Evolutionary conservation across 768 basidiomycete genomes (phyloP), one percentile per base, ranked within the genome.

Genomic region (Leccinum truebloodii): DNA sequence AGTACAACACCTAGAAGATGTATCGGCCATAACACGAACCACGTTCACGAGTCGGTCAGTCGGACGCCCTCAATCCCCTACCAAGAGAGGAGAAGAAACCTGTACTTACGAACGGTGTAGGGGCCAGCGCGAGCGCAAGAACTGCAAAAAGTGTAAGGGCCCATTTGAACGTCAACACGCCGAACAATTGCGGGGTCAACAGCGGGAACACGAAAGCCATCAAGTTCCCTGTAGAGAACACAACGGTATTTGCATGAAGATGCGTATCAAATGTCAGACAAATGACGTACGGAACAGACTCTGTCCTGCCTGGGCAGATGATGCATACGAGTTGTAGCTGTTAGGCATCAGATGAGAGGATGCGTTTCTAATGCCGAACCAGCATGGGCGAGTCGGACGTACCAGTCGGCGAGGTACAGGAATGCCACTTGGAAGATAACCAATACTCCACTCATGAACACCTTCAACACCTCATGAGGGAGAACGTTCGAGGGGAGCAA

Each of bases 271-370:
- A 3, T 37, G 44, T 30, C 14, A 16, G 5, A 35, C 6, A 16
- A 2, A 28, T 26, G 39, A 71, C 77, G 52, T 66, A 76, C 84
- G 78, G 55, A 72, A 74, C 39, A 85, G 71, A 44, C 77, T 80
- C 62, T 83, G 82, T 0, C 79, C 85, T 0, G 84, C 85, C 54
- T 84, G 74, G 0, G 83, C 85, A 10, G 81, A 82, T 6, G 82
- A 84, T 1, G 85, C 80, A 63, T 82, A 85, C 6, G 73, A 69
- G 7, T 75, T 75, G 59, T 79, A 78, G 60, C 79, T 80, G 52
- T 10, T 48, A 28, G 30, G 35, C 3, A 28, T 60, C 52, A 24
- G 20, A 55, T 12, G 26, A 16, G 59, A 10, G 22, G 22, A 39
- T 20, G 55, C 9, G 4, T 8, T 41, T 41, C 39, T n/a, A 1